Evolutionary conservation across 2,329 filamentous ascomycete genomes (phyloP), one percentile per base, ranked within the genome.

Genomic region (Fusarium falciforme): DNA sequence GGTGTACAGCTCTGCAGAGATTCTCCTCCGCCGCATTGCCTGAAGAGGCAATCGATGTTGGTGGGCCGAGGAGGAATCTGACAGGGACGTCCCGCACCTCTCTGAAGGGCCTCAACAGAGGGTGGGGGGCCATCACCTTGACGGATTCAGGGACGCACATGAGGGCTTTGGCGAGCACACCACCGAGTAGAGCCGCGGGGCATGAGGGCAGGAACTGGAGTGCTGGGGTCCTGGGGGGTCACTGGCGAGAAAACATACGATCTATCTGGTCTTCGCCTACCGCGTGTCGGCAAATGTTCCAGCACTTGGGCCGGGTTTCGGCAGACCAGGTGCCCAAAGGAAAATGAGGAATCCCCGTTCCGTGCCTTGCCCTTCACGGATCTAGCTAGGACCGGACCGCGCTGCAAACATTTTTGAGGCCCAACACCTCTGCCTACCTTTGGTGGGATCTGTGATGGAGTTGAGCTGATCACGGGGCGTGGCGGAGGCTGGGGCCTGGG

Each of bases 61-160:
- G 73, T 78, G 76, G 71, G 49, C 68, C 66, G 71, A 76, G 66
- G 54, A 68, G 67, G 65, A 61, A 72, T 67, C 64, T 27, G 62
- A 70, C 74, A 76, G 67, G 72, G 74, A 64, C 57, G 44, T 63
- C 35, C 40, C 33, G 59, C 52, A 65, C 49, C 60, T 47, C 52
- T 74, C 31, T 70, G 62, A 70, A 70, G 62, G 74, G 74, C 74
- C 74, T 77, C 75, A 49, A 76, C 61, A 57, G 64, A 66, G 61
- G 64, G 76, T 74, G 78, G 77, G 76, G 77, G 61, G 12, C 68
- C 60, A 55, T 71, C 73, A 77, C 76, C 69, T 70, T 67, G 68
- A 75, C 52, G 64, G 71, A 66, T 67, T 63, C 64, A 77, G 70
- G 72, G 71, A 69, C 69, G 52, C 61, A 64, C 70, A 65, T 70